Conservation (phyloP, 1,139 yeast species). For the Protomyces inouyei region DNA sequence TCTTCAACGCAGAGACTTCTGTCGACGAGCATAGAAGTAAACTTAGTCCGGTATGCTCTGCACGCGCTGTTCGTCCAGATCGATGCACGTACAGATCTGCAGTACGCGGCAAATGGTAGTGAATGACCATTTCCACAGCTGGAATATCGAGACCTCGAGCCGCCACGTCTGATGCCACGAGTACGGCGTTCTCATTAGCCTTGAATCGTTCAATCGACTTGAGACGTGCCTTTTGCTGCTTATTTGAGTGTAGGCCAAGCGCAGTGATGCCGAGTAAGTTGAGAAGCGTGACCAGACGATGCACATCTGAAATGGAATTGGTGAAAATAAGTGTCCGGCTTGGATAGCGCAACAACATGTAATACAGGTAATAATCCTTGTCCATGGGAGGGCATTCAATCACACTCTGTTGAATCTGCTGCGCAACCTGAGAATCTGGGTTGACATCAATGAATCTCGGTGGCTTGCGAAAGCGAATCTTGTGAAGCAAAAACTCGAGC, state of each 20-base stretch:
- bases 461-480: slow-evolving; percentile 40
- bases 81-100: slow-evolving; percentile 95
- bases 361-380: slow-evolving; percentile 84
- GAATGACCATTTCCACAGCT: slow-evolving; percentile 86
- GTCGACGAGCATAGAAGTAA: slow-evolving; percentile 89
- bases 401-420: slow-evolving; percentile 73
- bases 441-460: slow-evolving; percentile 74
- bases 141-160: slow-evolving; percentile 97
- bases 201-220: slow-evolving; percentile 65
- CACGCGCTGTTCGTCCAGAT: slow-evolving; percentile 98
- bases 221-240: slow-evolving; percentile 91
- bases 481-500: slow-evolving; percentile 40
- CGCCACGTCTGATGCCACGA: slow-evolving; percentile 95
- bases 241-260: slow-evolving; percentile 82
- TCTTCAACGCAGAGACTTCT: slow-evolving; percentile 44
- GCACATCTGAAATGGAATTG: slow-evolving; percentile 89
- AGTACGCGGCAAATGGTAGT: slow-evolving; percentile 88
- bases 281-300: slow-evolving; percentile 71
- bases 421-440: slow-evolving; percentile 76
- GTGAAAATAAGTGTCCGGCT: slow-evolving; percentile 90
- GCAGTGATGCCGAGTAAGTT: slow-evolving; percentile 66
- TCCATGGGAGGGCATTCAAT: slow-evolving; percentile 89
- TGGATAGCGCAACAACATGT: slow-evolving; percentile 77
- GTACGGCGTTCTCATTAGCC: slow-evolving; percentile 51
- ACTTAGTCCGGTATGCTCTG: slow-evolving; percentile 88